Conservation (phyloP, 2,329 filamentous ascomycete genomes). For the Phaeophleospora eucalypticola region DNA sequence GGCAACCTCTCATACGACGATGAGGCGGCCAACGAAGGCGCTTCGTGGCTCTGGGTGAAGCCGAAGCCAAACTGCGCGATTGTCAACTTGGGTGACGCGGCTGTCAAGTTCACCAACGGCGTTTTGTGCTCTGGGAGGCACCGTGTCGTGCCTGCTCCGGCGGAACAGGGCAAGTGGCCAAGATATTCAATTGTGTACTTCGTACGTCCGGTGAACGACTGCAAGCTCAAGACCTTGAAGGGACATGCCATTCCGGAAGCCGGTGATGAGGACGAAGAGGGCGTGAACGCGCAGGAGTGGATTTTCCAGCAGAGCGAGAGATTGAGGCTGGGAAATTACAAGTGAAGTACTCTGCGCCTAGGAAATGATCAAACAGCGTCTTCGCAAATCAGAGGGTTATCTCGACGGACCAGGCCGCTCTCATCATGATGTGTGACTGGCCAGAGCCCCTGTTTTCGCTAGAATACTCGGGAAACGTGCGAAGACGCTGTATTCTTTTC, state of each 20-base stretch:
- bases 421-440: no score
- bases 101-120: conserved; percentile 45
- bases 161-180: conserved; percentile 43
- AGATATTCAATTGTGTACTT: conserved; percentile 56
- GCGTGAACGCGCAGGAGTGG: conserved; percentile 40
- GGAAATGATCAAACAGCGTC: not conserved
- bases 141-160: conserved; percentile 49
- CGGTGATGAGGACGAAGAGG: conserved; percentile 34
- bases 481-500: no score
- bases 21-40: conserved; percentile 18
- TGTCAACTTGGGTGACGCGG: conserved; percentile 47
- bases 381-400: no score
- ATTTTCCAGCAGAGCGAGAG: conserved; percentile 38
- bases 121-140: conserved; percentile 43
- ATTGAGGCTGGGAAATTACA: conserved; percentile 20
- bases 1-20: conserved; percentile 20
- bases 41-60: conserved; percentile 52
- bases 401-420: no score
- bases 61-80: conserved; percentile 48
- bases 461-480: no score
- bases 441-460: no score
- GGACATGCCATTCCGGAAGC: conserved; percentile 27
- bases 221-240: conserved; percentile 39
- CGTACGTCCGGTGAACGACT: conserved; percentile 48
- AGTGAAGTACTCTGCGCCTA: not conserved